Conservation (phyloP, 495 filamentous ascomycete species). For the Tuber melanosporum region DNA sequence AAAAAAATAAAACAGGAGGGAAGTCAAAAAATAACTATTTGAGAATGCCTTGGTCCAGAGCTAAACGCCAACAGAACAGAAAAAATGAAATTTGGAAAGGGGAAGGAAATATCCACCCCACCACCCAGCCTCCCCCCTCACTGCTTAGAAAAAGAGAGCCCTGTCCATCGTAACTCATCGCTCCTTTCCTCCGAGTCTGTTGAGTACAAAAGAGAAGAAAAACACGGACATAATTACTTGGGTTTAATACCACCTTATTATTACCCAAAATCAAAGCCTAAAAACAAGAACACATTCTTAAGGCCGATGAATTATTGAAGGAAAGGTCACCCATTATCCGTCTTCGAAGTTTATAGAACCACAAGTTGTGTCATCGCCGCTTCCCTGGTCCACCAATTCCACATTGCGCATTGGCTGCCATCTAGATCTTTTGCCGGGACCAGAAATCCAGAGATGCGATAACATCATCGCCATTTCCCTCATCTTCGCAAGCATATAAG, state of each 20-base stretch:
- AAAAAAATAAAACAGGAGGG: background rate
- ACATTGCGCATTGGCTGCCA: slow-evolving; percentile 5
- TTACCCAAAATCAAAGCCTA: slow-evolving; percentile 11
- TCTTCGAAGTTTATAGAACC: slow-evolving; percentile 1
- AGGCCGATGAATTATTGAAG: background rate
- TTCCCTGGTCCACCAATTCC: background rate
- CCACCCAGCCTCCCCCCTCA: background rate
- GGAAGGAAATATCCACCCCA: background rate
- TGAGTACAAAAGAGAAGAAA: background rate
- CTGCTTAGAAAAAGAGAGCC: background rate
- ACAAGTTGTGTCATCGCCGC: background rate
- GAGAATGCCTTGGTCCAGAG: background rate
- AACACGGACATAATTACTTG: slow-evolving; percentile 21
- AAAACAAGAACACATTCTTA: slow-evolving; percentile 6
- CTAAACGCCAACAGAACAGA: background rate
- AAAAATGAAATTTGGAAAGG: background rate
- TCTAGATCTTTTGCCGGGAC: slow-evolving; percentile 47
- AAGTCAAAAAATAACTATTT: background rate
- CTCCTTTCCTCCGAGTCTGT: background rate
- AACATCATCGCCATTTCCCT: slow-evolving; percentile 78
- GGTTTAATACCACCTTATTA: slow-evolving; percentile 19
- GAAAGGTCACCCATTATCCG: slow-evolving; percentile 11
- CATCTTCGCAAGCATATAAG: slow-evolving; percentile 94
- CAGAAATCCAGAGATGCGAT: slow-evolving; percentile 96
- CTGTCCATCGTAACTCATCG: slow-evolving; percentile 2